These are phyloP conservation scores for Geotrichum restrictum DNA, from an alignment of 1,139 yeast genomes.

Conservation along the genomic window DNA sequence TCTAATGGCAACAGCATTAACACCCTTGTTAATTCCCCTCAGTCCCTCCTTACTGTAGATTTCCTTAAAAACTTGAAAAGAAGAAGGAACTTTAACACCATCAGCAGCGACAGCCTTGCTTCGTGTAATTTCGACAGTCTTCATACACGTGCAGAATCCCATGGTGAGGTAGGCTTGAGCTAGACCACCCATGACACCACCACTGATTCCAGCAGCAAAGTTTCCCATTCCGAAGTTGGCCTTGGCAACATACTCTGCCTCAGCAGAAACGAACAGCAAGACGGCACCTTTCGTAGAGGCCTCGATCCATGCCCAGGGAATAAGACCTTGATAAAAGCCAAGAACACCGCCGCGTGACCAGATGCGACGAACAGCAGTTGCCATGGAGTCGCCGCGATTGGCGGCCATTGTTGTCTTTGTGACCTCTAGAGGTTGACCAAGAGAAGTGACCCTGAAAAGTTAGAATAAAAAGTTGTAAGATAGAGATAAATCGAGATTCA, in stretches of 20 bases:
- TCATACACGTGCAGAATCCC: conserved; percentile 98
- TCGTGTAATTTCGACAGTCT: conserved; percentile 94
- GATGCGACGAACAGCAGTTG: conserved; percentile 67
- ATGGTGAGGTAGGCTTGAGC: conserved; percentile 94
- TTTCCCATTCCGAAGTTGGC: conserved; percentile 57
- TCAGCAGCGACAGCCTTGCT: conserved; percentile 49
- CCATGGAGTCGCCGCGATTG: conserved; percentile 65
- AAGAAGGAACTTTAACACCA: conserved; percentile 54
- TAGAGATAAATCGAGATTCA: too few relatives aligned
- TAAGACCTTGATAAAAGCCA: conserved; percentile 94
- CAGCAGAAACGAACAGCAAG: conserved; percentile 86
- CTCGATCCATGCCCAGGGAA: conserved; percentile 99
- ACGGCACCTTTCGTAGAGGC: conserved; percentile 99
- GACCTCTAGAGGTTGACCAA: conserved; percentile 96
- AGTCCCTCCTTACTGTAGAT: conserved; percentile 83
- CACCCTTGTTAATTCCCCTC: conserved; percentile 93
- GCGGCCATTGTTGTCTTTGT: conserved; percentile 98
- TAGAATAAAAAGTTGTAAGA: background rate
- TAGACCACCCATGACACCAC: conserved; percentile 93
- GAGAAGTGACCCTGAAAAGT: conserved; percentile 57
- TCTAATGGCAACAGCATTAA: conserved; percentile 95
- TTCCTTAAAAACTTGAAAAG: conserved; percentile 81
- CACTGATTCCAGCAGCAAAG: conserved; percentile 84
- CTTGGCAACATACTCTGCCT: conserved; percentile 76
- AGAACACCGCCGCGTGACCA: conserved; percentile 90